These are phyloP conservation scores for Verticillium nonalfalfae DNA, from an alignment of 2,329 filamentous ascomycete genomes.

Conservation along the genomic window DNA sequence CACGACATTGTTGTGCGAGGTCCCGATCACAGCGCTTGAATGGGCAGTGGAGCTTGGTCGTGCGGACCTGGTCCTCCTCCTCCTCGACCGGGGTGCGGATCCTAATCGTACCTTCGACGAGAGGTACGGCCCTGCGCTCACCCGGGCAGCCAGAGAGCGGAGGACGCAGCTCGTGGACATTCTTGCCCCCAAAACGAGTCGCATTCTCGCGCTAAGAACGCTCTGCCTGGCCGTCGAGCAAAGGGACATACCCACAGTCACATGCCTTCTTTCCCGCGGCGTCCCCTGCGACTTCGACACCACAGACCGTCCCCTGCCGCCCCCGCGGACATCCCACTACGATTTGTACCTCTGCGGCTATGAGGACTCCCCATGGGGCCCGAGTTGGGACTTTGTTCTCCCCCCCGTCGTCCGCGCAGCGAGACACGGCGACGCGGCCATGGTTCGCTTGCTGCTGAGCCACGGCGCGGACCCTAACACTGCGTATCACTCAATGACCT, in stretches of 20 bases:
- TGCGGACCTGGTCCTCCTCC: background rate
- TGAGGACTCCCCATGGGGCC: too few species aligned
- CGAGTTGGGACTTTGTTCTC: background rate
- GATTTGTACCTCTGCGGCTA: background rate
- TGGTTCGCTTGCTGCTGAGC: background rate
- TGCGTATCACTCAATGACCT: background rate
- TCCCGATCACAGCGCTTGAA: slow-evolving; percentile 1
- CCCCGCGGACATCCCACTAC: background rate
- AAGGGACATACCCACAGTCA: background rate
- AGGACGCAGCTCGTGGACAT: slow-evolving; percentile 1
- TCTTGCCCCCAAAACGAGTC: background rate
- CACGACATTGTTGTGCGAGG: background rate
- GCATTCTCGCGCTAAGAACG: background rate
- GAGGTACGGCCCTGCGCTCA: slow-evolving; percentile 1
- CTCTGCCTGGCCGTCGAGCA: slow-evolving; percentile 2
- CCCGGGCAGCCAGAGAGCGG: background rate
- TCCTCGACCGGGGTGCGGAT: background rate
- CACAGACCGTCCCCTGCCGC: background rate
- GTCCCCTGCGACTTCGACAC: background rate
- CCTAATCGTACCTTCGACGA: background rate
- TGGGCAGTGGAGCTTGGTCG: background rate
- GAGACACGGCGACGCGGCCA: background rate
- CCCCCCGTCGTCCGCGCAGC: background rate
- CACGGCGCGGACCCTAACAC: slow-evolving; percentile 1
- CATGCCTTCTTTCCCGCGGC: background rate